Evolutionary conservation across 169 alveolate genomes (phyloP).

Genomic region (Babesia bigemina): DNA sequence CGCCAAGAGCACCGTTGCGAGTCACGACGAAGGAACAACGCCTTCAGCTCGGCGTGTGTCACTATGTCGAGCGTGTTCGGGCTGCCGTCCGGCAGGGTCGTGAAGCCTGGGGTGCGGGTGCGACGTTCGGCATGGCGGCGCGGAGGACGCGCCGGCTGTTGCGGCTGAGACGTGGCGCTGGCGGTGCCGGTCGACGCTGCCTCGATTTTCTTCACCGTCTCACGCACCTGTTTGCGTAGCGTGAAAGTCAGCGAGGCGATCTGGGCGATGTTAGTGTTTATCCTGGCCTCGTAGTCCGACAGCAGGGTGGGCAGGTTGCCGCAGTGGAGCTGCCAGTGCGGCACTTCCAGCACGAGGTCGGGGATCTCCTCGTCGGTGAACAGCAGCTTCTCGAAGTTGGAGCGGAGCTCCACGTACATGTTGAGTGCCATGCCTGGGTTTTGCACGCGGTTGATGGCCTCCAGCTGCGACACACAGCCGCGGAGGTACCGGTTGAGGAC

Average conservation of each 20-base stretch:
- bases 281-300: conserved; percentile 33
- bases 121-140: conserved; percentile 29
- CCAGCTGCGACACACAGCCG: conserved; percentile 36
- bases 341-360: conserved; percentile 52
- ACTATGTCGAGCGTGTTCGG: conserved; percentile 30
- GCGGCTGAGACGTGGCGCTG: not conserved
- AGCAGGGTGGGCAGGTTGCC: conserved; percentile 58
- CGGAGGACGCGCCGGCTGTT: not conserved
- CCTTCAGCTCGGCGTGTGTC: conserved; percentile 41
- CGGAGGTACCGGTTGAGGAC: conserved; percentile 25
- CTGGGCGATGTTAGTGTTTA: conserved; percentile 10
- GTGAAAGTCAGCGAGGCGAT: conserved; percentile 6
- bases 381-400: conserved; percentile 45
- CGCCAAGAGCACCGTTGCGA: conserved; percentile 46
- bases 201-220: conserved; percentile 6
- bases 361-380: conserved; percentile 55
- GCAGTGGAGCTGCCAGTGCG: conserved; percentile 64
- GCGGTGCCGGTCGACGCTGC: not conserved
- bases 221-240: conserved; percentile 12
- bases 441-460: conserved; percentile 24
- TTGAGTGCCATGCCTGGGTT: conserved; percentile 61
- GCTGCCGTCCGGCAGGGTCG: conserved; percentile 3
- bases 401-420: conserved; percentile 49
- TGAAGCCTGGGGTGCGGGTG: conserved; percentile 24
- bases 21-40: conserved; percentile 53